phyloP scores from a whole-genome alignment of 2,329 filamentous ascomycete genomes.

The Paraconiothyrium brasiliense region DNA sequence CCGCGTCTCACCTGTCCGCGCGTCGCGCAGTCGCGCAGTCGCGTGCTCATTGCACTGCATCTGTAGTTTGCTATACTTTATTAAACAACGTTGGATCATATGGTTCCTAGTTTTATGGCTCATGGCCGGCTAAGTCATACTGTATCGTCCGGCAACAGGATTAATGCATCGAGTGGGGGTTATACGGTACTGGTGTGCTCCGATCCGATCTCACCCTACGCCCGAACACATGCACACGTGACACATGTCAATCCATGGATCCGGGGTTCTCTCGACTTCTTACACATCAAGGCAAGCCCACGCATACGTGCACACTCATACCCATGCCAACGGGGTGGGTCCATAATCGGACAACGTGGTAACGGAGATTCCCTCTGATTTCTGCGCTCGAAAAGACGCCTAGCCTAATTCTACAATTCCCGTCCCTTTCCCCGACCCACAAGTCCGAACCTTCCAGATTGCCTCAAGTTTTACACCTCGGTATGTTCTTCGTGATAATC shows the following conservation, averaged over 20 bases:
- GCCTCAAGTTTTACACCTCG: not conserved
- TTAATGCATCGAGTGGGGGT: not conserved
- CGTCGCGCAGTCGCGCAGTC: not conserved
- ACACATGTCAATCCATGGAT: too few relatives aligned
- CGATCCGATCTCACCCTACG: not conserved
- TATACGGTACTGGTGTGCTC: not conserved
- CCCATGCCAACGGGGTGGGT: not conserved
- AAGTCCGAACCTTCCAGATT: not conserved
- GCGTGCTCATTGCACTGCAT: not conserved
- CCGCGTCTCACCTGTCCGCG: not conserved
- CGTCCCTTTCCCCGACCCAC: not conserved
- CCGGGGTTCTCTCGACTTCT: not conserved
- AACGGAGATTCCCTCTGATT: conserved; percentile 9
- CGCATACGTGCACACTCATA: not conserved
- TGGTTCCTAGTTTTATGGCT: not conserved
- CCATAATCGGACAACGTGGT: conserved; percentile 6
- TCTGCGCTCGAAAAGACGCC: not conserved
- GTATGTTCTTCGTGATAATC: not conserved
- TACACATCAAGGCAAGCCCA: conserved; percentile 4
- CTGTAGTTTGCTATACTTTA: not conserved
- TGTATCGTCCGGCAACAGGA: not conserved
- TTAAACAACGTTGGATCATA: too few relatives aligned
- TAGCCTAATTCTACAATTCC: conserved; percentile 17
- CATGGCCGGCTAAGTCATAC: not conserved
- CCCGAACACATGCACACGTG: too few relatives aligned